Conservation (phyloP, 163 green algal species). For the Scenedesmus sp. region DNA sequence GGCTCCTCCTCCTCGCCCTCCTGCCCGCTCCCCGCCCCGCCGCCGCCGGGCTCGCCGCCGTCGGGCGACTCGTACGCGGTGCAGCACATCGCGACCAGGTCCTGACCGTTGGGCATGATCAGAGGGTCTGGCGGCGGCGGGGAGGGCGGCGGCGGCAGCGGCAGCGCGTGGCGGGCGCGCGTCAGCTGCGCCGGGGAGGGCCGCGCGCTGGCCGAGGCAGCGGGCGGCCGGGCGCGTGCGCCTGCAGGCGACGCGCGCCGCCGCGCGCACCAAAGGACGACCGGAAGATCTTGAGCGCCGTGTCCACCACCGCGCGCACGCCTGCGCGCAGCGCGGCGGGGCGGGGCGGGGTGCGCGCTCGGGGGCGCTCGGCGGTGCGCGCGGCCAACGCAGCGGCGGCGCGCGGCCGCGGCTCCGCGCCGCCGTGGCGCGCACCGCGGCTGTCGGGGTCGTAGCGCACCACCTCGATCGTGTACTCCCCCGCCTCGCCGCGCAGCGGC, state of each 20-base stretch:
- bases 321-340: no score
- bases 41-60: background rate
- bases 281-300: slow-evolving; percentile 44
- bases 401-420: no score
- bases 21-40: background rate
- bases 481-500: slow-evolving; percentile 44
- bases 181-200: background rate
- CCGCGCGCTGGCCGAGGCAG: no score
- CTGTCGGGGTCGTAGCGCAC: slow-evolving; percentile 46
- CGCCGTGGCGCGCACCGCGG: slow-evolving; percentile 39
- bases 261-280: slow-evolving; percentile 29
- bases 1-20: slow-evolving; percentile 45
- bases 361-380: no score
- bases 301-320: slow-evolving; percentile 21
- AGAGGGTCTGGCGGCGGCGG: slow-evolving; percentile 51
- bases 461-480: slow-evolving; percentile 52
- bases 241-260: no score
- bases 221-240: no score
- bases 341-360: no score
- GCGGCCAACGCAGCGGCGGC: no score
- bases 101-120: slow-evolving; percentile 67
- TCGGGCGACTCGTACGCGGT: slow-evolving; percentile 57
- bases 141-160: background rate
- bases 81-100: slow-evolving; percentile 70
- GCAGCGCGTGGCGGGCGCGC: background rate